These are phyloP conservation scores for Komagataella phaffii DNA, from an alignment of 805 yeast species.

Conservation along the genomic window DNA sequence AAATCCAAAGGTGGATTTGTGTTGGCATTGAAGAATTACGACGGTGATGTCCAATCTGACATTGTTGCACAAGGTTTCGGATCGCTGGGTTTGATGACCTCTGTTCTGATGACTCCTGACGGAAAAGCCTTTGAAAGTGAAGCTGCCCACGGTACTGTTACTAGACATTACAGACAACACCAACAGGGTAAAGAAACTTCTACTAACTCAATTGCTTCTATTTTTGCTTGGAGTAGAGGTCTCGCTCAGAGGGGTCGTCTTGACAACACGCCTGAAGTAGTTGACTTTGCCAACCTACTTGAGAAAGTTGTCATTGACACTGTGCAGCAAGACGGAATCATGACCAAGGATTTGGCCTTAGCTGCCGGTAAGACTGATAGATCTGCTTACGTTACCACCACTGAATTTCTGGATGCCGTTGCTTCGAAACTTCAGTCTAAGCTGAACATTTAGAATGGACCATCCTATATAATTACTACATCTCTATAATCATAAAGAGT, in stretches of 20 bases:
- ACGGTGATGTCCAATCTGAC: constrained; percentile 79
- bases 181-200: constrained; percentile 77
- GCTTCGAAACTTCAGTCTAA: constrained; percentile 20
- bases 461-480: neutral
- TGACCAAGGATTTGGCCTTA: constrained; percentile 76
- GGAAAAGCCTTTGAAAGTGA: constrained; percentile 79
- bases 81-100: constrained; percentile 74
- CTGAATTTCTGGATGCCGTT: constrained; percentile 69
- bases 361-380: constrained; percentile 53
- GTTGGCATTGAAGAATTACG: constrained; percentile 73
- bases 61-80: constrained; percentile 85
- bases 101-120: constrained; percentile 72
- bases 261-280: constrained; percentile 60
- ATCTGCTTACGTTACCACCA: constrained; percentile 54
- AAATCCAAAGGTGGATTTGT: constrained; percentile 76
- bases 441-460: neutral
- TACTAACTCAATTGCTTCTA: constrained; percentile 76
- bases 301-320: constrained; percentile 62
- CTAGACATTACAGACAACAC: constrained; percentile 74
- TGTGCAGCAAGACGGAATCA: constrained; percentile 59
- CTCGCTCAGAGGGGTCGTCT: constrained; percentile 69
- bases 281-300: constrained; percentile 47
- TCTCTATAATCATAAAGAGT: constrained; percentile 3
- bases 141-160: constrained; percentile 83
- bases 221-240: constrained; percentile 83